Percentiles rank a stretch among this genome's conserved stretches.
phyloP scores from a whole-genome alignment of 306 rosid species.

The Dalbergia oliveri region DNA sequence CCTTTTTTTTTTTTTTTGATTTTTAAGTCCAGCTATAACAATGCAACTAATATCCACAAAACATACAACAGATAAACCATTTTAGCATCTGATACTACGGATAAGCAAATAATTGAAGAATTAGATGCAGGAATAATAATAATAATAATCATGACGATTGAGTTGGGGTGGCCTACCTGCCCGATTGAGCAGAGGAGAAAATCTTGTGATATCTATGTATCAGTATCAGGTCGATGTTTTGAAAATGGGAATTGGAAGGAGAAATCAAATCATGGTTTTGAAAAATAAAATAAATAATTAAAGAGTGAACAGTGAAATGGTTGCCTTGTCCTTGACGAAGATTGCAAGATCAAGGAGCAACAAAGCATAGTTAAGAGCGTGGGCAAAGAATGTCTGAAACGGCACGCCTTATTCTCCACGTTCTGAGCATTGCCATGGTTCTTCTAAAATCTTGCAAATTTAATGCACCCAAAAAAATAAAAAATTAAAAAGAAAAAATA shows the following conservation, averaged over 20 bases:
- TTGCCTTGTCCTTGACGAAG: background rate
- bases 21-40: background rate
- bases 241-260: slow-evolving; percentile 27
- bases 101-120: background rate
- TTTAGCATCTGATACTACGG: background rate
- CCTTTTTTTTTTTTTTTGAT: background rate
- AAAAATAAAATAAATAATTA: background rate
- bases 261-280: slow-evolving; percentile 26
- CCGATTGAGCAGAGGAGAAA: slow-evolving; percentile 34
- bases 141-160: background rate
- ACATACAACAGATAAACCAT: background rate
- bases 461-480: no score
- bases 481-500: no score
- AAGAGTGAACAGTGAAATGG: slow-evolving; percentile 14
- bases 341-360: background rate
- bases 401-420: background rate
- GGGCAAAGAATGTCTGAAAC: background rate
- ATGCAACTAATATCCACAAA: background rate
- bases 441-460: no score
- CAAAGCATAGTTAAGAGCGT: background rate
- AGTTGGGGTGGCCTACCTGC: slow-evolving; percentile 40
- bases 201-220: background rate
- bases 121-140: background rate
- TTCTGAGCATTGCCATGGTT: background rate
- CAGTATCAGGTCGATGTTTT: background rate